phyloP scores from a whole-genome alignment of 257 asterid species.

The Solanum medicagineum region DNA sequence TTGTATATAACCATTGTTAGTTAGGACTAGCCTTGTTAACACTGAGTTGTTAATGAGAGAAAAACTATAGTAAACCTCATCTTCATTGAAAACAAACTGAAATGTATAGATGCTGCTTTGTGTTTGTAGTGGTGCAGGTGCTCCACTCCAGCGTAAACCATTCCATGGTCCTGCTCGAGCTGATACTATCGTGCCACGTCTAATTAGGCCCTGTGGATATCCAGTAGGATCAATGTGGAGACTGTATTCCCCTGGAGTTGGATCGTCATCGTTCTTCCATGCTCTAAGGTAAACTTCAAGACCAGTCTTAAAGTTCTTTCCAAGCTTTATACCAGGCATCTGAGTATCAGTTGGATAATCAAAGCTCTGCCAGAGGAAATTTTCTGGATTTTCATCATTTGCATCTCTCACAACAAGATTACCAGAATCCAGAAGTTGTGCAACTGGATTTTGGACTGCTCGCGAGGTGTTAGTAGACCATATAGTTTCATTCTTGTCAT shows the following conservation, averaged over 20 bases:
- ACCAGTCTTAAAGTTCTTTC: slow-evolving; percentile 13
- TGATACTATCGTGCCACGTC: neutral
- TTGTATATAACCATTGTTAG: neutral
- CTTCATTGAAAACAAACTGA: neutral
- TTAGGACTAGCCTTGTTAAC: neutral
- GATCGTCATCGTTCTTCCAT: slow-evolving; percentile 21
- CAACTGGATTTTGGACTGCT: slow-evolving; percentile 3
- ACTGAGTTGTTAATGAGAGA: neutral
- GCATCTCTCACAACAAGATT: slow-evolving; percentile 27
- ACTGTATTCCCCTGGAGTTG: slow-evolving; percentile 19
- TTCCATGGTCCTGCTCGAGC: slow-evolving; percentile 5
- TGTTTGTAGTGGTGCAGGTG: neutral
- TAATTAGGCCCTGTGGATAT: slow-evolving; percentile 19
- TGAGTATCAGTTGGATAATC: slow-evolving; percentile 12
- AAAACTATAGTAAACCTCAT: neutral
- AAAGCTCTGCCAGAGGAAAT: slow-evolving; percentile 20
- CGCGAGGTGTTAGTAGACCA: slow-evolving; percentile 18
- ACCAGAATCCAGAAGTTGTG: slow-evolving; percentile 17
- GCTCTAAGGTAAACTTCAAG: slow-evolving; percentile 14
- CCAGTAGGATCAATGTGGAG: slow-evolving; percentile 20
- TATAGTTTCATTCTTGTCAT: neutral
- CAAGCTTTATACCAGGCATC: slow-evolving; percentile 17
- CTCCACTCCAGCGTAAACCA: neutral
- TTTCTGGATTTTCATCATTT: slow-evolving; percentile 1
- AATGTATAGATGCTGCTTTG: neutral